Conservation (phyloP, 345 rosid genomes). For the Hirschfeldia incana region DNA sequence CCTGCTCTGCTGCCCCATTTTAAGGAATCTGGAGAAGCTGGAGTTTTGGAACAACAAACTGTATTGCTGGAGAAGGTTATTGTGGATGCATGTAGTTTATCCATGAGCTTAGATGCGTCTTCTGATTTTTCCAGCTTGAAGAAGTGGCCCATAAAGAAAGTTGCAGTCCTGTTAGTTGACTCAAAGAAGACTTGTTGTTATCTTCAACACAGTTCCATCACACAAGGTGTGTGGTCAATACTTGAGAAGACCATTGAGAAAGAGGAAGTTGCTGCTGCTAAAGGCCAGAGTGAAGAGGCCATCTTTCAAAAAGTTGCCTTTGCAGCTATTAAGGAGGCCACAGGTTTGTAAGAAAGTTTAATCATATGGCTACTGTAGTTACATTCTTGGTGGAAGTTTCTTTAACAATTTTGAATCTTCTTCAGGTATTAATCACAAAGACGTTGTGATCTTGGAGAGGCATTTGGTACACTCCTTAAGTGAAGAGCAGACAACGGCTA, state of each 20-base stretch:
- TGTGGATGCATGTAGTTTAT: slow-evolving; percentile 70
- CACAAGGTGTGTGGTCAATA: slow-evolving; percentile 74
- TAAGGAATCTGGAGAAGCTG: slow-evolving; percentile 40
- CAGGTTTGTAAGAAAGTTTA: slow-evolving; percentile 20
- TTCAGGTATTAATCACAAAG: slow-evolving; percentile 48
- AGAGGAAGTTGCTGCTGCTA: slow-evolving; percentile 9
- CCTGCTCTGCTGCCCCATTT: slow-evolving; percentile 57
- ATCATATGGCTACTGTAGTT: not conserved
- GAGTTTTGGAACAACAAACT: slow-evolving; percentile 43
- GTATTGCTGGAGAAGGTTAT: slow-evolving; percentile 55
- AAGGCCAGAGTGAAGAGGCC: slow-evolving; percentile 39
- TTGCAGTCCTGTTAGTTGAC: slow-evolving; percentile 65
- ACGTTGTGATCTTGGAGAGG: slow-evolving; percentile 51
- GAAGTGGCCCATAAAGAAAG: slow-evolving; percentile 61
- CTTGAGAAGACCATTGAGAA: slow-evolving; percentile 56
- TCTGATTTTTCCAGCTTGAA: slow-evolving; percentile 43
- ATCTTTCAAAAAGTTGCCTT: slow-evolving; percentile 55
- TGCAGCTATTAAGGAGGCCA: slow-evolving; percentile 59
- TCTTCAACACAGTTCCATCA: slow-evolving; percentile 49
- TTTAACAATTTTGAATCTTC: slow-evolving; percentile 7
- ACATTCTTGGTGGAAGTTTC: slow-evolving; percentile 15
- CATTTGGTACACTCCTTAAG: slow-evolving; percentile 52
- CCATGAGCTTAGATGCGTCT: slow-evolving; percentile 51
- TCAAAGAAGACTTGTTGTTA: slow-evolving; percentile 51
- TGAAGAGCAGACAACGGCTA: slow-evolving; percentile 48